Percentiles rank a stretch among this genome's conserved stretches.
These are phyloP conservation scores for Nematodospora anomalae DNA, from an alignment of 1,139 yeast species.

Conservation along the genomic window DNA sequence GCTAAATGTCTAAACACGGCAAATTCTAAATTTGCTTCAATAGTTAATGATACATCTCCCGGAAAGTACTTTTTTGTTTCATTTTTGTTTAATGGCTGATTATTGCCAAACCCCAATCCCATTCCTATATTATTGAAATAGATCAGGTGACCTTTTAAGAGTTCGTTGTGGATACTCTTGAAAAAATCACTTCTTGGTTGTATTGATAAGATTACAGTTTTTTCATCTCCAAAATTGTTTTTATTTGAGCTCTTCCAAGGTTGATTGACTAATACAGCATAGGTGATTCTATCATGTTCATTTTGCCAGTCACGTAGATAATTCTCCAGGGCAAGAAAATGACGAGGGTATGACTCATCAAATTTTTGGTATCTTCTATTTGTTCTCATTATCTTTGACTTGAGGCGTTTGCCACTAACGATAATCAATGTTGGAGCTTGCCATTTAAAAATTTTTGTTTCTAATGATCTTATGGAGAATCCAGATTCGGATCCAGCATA, in stretches of 20 bases:
- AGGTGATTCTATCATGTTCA: slow-evolving; percentile 47
- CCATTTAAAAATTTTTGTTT: slow-evolving; percentile 86
- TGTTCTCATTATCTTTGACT: slow-evolving; percentile 35
- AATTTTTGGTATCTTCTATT: slow-evolving; percentile 55
- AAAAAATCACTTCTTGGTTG: slow-evolving; percentile 65
- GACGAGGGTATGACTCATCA: slow-evolving; percentile 51
- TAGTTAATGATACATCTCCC: slow-evolving; percentile 76
- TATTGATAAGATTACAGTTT: slow-evolving; percentile 58
- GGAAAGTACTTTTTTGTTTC: slow-evolving; percentile 39
- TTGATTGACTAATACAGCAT: slow-evolving; percentile 59
- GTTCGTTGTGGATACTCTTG: slow-evolving; percentile 32
- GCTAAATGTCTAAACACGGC: slow-evolving; percentile 72
- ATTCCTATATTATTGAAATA: slow-evolving; percentile 71
- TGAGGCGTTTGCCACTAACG: slow-evolving; percentile 61
- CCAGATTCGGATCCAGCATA: slow-evolving; percentile 78
- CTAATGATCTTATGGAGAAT: slow-evolving; percentile 83
- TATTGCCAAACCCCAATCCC: slow-evolving; percentile 80
- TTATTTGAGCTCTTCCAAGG: slow-evolving; percentile 83
- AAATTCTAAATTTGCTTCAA: slow-evolving; percentile 77
- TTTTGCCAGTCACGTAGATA: slow-evolving; percentile 32
- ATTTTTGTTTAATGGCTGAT: slow-evolving; percentile 56
- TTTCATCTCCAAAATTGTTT: slow-evolving; percentile 64
- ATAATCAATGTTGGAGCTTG: slow-evolving; percentile 78
- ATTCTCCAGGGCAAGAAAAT: slow-evolving; percentile 35
- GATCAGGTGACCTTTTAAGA: slow-evolving; percentile 39